A percentile compares a stretch with the other conserved stretches of the same genome.
Evolutionary conservation across 1,139 yeast genomes (phyloP).

Genomic region (Taphrina populina): DNA sequence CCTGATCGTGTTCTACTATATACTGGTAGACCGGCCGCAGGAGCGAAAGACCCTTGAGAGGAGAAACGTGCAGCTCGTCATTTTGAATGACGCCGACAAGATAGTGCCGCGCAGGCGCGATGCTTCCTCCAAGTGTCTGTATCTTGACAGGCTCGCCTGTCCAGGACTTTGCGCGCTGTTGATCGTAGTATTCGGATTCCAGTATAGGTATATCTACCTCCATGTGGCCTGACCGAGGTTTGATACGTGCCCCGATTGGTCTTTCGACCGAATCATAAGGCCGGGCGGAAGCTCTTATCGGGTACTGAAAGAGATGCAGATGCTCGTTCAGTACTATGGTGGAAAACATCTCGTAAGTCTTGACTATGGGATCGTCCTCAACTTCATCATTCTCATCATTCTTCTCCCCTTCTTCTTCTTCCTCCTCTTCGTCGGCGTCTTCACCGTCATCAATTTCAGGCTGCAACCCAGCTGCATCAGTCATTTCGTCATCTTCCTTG

Average conservation of each 20-base stretch:
- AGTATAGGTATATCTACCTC: slow-evolving; percentile 74
- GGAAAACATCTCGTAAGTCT: slow-evolving; percentile 67
- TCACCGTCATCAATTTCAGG: not conserved
- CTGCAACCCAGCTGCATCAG: slow-evolving; percentile 5
- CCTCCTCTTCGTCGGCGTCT: not conserved
- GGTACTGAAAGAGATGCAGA: slow-evolving; percentile 63
- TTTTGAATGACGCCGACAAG: slow-evolving; percentile 12
- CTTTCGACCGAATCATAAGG: slow-evolving; percentile 49
- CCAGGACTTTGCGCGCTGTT: slow-evolving; percentile 33
- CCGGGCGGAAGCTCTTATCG: slow-evolving; percentile 60
- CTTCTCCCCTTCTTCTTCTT: slow-evolving; percentile 7
- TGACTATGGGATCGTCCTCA: slow-evolving; percentile 64
- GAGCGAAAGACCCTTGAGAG: slow-evolving; percentile 70
- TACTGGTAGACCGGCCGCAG: slow-evolving; percentile 78
- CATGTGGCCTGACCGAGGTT: slow-evolving; percentile 58
- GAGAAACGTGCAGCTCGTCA: slow-evolving; percentile 60
- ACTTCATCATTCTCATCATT: slow-evolving; percentile 41
- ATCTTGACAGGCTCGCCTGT: slow-evolving; percentile 17
- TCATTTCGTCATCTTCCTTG: not conserved
- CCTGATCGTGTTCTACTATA: slow-evolving; percentile 49
- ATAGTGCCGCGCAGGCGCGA: slow-evolving; percentile 3
- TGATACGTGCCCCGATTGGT: slow-evolving; percentile 57
- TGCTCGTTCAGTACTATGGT: slow-evolving; percentile 44
- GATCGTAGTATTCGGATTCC: slow-evolving; percentile 53
- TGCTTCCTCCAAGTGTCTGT: slow-evolving; percentile 22